phyloP scores from a whole-genome alignment of 2,329 filamentous ascomycete genomes.

The Penicillium sp. region DNA sequence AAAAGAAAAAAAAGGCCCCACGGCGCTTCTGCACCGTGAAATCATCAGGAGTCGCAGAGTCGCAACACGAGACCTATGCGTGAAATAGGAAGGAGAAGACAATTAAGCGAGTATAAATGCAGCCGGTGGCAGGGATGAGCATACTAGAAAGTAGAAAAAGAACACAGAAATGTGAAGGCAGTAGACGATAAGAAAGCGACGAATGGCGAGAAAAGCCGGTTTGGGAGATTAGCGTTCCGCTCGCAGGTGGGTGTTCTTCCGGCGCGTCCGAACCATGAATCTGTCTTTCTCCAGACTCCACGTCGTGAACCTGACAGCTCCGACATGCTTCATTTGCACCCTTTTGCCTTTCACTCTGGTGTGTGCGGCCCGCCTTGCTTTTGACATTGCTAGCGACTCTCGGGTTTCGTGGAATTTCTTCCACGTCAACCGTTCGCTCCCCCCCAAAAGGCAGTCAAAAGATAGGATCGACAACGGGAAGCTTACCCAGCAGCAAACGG shows the following conservation, averaged over 20 bases:
- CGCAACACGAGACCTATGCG: not conserved
- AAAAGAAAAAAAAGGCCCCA: conserved; percentile 8
- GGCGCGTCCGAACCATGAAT: conserved; percentile 25
- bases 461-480: conserved; percentile 11
- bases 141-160: not conserved
- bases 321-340: conserved; percentile 13
- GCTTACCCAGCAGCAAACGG: conserved; percentile 2
- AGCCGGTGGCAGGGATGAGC: not conserved
- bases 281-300: conserved; percentile 19
- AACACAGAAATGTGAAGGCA: not conserved
- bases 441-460: not conserved
- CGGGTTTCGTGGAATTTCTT: not conserved
- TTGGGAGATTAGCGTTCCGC: conserved; percentile 20
- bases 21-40: conserved; percentile 14
- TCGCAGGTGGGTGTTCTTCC: conserved; percentile 17
- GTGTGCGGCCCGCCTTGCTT: conserved; percentile 8
- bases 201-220: conserved; percentile 9
- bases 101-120: not conserved
- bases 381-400: not conserved
- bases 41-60: conserved; percentile 14
- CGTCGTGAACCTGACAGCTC: conserved; percentile 8
- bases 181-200: not conserved
- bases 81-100: not conserved
- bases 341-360: conserved; percentile 4
- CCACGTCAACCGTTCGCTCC: not conserved